phyloP scores from a whole-genome alignment of 371 early-diverging fungal species.

The Mucor saturninus region DNA sequence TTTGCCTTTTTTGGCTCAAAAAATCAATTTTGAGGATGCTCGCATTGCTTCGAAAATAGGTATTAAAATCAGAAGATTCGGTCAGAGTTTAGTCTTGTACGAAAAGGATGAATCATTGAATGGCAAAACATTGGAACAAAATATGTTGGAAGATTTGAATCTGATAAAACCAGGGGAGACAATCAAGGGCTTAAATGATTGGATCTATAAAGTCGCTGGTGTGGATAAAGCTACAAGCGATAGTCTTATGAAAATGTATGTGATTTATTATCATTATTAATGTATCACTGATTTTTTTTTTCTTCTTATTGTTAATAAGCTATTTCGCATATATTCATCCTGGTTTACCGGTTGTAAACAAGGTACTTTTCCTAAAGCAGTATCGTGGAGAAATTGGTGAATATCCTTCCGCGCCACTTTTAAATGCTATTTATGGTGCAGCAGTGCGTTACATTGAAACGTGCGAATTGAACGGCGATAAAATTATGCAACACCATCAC shows the following conservation, averaged over 20 bases:
- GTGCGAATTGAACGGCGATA: constrained; percentile 42
- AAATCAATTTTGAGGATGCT: constrained; percentile 45
- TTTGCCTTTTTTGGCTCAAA: constrained; percentile 44
- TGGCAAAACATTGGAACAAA: constrained; percentile 14
- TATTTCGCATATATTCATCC: constrained; percentile 59
- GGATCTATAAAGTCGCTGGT: constrained; percentile 47
- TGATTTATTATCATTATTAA: not conserved
- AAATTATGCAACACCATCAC: constrained; percentile 17
- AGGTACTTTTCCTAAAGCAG: constrained; percentile 48
- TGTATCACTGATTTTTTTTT: not conserved
- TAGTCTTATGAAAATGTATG: constrained; percentile 51
- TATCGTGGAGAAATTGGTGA: constrained; percentile 45
- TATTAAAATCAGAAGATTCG: constrained; percentile 39
- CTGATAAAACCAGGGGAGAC: constrained; percentile 43
- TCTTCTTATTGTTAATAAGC: constrained; percentile 17
- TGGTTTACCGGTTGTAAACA: constrained; percentile 54
- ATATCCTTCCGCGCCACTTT: constrained; percentile 49
- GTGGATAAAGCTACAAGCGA: constrained; percentile 50
- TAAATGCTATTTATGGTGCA: constrained; percentile 52
- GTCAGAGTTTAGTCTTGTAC: constrained; percentile 41
- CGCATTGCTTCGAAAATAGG: constrained; percentile 32
- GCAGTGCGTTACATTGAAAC: constrained; percentile 53
- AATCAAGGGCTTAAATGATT: constrained; percentile 44
- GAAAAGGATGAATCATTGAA: constrained; percentile 25
- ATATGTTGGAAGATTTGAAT: constrained; percentile 33